These are phyloP conservation scores for Salix brachista DNA, from an alignment of 345 rosid species.

Conservation along the genomic window DNA sequence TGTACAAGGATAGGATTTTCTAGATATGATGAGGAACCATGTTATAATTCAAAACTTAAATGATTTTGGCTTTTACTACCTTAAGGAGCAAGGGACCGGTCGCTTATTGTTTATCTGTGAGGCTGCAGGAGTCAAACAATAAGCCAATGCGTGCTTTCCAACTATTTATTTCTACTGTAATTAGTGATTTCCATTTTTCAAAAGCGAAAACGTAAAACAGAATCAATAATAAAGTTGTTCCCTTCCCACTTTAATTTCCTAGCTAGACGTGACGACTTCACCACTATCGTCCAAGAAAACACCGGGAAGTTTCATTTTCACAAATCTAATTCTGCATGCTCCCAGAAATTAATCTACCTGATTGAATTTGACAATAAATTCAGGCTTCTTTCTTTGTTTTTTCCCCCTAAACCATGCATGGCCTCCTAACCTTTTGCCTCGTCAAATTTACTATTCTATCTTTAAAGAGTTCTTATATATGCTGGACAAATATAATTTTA, in stretches of 20 bases:
- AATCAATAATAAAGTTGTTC: background rate
- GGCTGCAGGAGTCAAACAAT: conserved; percentile 1
- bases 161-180: background rate
- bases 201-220: background rate
- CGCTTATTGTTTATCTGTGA: background rate
- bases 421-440: background rate
- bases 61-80: background rate
- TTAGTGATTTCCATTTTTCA: background rate
- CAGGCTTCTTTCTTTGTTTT: background rate
- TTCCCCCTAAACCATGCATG: background rate
- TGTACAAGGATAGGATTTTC: background rate
- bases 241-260: background rate
- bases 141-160: conserved; percentile 9
- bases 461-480: too few species aligned
- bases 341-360: background rate
- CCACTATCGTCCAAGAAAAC: background rate
- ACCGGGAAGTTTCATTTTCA: background rate
- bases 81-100: background rate
- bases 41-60: background rate
- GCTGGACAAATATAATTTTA: too few species aligned
- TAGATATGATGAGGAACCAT: background rate
- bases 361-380: background rate
- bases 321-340: background rate
- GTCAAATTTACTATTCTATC: background rate
- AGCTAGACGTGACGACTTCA: background rate